Conservation (phyloP, 495 filamentous ascomycete genomes). For the Bathelium albidoporum region DNA sequence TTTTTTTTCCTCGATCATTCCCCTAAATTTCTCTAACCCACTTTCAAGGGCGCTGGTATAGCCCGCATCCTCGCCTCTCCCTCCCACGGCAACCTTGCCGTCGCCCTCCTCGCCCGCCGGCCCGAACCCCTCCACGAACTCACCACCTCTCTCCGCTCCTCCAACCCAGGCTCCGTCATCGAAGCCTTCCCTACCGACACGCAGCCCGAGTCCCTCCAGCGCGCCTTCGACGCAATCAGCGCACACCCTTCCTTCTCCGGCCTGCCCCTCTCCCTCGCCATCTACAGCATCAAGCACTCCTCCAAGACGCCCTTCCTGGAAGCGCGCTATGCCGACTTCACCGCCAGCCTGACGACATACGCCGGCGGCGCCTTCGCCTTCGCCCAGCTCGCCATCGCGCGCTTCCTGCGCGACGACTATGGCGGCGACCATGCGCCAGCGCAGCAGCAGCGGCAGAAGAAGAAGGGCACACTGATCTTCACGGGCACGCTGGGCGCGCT, state of each 20-base stretch:
- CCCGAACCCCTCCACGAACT: slow-evolving; percentile 32
- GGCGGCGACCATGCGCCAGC: slow-evolving; percentile 29
- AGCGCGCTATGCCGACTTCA: slow-evolving; percentile 37
- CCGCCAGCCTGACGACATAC: slow-evolving; percentile 32
- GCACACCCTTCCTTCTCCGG: slow-evolving; percentile 31
- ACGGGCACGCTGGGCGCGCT: slow-evolving; percentile 40
- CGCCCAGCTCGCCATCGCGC: slow-evolving; percentile 33
- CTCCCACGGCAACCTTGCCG: slow-evolving; percentile 38
- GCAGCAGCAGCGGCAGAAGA: slow-evolving; percentile 9
- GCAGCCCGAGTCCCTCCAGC: slow-evolving; percentile 27
- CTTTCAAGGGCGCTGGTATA: slow-evolving; percentile 36
- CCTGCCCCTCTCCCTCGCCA: slow-evolving; percentile 34
- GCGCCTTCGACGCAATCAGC: slow-evolving; percentile 35
- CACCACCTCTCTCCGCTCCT: slow-evolving; percentile 24
- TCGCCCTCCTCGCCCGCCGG: slow-evolving; percentile 38
- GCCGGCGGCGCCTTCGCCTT: slow-evolving; percentile 41
- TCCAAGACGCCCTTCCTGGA: slow-evolving; percentile 39
- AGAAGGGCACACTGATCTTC: slow-evolving; percentile 42
- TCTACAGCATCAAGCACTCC: slow-evolving; percentile 40
- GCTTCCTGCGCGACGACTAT: slow-evolving; percentile 37
- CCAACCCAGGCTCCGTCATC: slow-evolving; percentile 31
- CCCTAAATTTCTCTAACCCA: not conserved
- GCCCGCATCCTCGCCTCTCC: slow-evolving; percentile 37
- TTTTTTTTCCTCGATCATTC: not conserved
- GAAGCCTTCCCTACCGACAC: slow-evolving; percentile 41